Evolutionary conservation across 75 land plant species (phyloP).

Genomic region (Picea sitchensis): DNA sequence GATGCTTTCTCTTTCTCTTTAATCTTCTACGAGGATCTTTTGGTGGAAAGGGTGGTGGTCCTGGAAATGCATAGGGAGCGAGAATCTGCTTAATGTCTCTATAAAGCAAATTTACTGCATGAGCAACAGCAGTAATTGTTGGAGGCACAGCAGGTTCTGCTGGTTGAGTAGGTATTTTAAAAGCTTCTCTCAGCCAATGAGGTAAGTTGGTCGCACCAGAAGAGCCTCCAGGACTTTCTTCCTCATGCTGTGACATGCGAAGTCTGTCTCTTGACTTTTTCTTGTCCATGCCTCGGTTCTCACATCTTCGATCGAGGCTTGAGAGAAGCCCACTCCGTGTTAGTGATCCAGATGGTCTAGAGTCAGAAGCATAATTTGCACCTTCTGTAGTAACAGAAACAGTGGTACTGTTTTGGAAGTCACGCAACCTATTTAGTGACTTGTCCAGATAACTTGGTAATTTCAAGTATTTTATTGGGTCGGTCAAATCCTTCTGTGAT

Average conservation of each 20-base stretch:
- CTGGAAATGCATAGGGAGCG: constrained; percentile 70
- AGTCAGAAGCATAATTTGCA: not conserved
- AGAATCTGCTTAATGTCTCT: constrained; percentile 58
- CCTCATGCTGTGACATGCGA: constrained; percentile 14
- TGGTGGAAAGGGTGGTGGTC: constrained; percentile 66
- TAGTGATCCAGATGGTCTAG: constrained; percentile 1
- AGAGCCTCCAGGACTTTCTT: constrained; percentile 17
- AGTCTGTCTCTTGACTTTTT: constrained; percentile 9
- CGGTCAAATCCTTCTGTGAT: constrained; percentile 7
- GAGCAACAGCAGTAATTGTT: constrained; percentile 77
- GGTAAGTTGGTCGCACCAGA: constrained; percentile 62
- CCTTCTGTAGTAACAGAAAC: not conserved
- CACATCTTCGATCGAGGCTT: constrained; percentile 11
- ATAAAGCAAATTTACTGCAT: constrained; percentile 77
- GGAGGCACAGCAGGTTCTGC: constrained; percentile 72
- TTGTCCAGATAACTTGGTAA: constrained; percentile 41
- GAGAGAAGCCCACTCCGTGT: constrained; percentile 1
- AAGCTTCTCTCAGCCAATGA: constrained; percentile 96
- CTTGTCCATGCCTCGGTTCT: constrained; percentile 8
- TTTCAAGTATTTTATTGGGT: constrained; percentile 27
- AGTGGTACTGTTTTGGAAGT: constrained; percentile 14
- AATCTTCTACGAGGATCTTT: constrained; percentile 41
- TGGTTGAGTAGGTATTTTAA: constrained; percentile 44
- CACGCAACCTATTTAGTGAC: constrained; percentile 31
- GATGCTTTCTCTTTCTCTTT: constrained; percentile 52